Conservation (phyloP, 257 asterid species). For the Prunella vulgaris region DNA sequence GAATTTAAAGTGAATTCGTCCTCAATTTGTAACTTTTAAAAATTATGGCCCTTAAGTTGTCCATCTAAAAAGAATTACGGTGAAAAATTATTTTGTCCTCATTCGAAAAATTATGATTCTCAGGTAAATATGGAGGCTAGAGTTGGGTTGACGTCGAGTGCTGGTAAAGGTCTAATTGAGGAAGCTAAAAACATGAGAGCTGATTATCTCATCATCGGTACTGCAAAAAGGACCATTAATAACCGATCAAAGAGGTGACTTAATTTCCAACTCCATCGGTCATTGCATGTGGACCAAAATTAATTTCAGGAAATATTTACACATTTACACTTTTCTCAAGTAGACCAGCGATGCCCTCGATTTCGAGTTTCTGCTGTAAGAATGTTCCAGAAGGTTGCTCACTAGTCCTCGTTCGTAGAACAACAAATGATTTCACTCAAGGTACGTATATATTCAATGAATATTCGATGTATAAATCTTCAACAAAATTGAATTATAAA, state of each 20-base stretch:
- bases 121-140: constrained; percentile 80
- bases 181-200: constrained; percentile 57
- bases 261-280: background rate
- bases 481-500: background rate
- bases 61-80: background rate
- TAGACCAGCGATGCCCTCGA: constrained; percentile 31
- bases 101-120: no score
- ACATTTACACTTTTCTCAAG: constrained; percentile 16
- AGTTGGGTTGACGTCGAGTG: constrained; percentile 49
- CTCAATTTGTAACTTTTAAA: no score
- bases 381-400: constrained; percentile 65
- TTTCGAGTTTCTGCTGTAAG: constrained; percentile 46
- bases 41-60: background rate
- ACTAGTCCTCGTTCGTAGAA: constrained; percentile 41
- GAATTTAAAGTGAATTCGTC: no score
- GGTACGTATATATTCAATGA: constrained; percentile 23
- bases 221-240: constrained; percentile 19
- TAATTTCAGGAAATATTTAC: background rate
- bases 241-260: constrained; percentile 42
- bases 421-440: constrained; percentile 19
- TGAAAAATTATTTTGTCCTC: no score
- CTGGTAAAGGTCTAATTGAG: constrained; percentile 51
- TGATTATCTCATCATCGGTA: constrained; percentile 60
- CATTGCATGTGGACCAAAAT: constrained; percentile 22
- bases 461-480: background rate